Conservation (phyloP, 176 grass and related monocot species). For the Cymbopogon citratus region DNA sequence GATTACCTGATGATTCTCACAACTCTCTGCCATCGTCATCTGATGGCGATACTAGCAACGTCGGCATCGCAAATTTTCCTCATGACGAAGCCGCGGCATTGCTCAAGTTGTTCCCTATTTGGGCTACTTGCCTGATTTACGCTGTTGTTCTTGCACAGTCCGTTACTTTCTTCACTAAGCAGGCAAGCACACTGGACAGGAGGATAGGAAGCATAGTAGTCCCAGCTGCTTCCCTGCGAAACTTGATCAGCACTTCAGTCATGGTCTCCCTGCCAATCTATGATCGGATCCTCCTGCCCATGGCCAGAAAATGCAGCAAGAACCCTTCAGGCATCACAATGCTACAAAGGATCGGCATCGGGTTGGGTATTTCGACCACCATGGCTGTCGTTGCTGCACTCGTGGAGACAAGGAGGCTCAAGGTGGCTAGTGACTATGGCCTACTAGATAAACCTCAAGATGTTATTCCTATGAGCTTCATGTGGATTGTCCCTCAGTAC, state of each 20-base stretch:
- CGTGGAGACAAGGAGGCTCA: too few species aligned
- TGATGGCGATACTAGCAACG: background rate
- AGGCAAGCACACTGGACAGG: conserved; percentile 40
- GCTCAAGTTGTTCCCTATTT: conserved; percentile 41
- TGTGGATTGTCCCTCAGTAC: conserved; percentile 45
- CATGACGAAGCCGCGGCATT: background rate
- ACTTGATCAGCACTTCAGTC: conserved; percentile 1
- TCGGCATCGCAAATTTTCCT: background rate
- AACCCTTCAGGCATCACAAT: conserved; percentile 46
- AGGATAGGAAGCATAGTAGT: conserved; percentile 25
- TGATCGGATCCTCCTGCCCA: conserved; percentile 31
- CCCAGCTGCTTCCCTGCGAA: conserved; percentile 32
- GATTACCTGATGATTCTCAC: background rate
- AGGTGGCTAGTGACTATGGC: conserved; percentile 24
- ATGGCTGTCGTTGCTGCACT: conserved; percentile 15
- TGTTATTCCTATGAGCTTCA: conserved; percentile 30
- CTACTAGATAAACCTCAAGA: conserved; percentile 32
- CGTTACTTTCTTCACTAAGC: conserved; percentile 47
- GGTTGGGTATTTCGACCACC: conserved; percentile 19
- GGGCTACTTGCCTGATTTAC: conserved; percentile 46
- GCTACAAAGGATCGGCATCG: conserved; percentile 44
- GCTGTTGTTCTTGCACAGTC: background rate
- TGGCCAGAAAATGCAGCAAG: conserved; percentile 10
- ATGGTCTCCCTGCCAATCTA: conserved; percentile 45
- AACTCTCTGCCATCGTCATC: background rate